These are phyloP conservation scores for Solioccasus polychromus DNA, from an alignment of 768 basidiomycete species.

Conservation along the genomic window DNA sequence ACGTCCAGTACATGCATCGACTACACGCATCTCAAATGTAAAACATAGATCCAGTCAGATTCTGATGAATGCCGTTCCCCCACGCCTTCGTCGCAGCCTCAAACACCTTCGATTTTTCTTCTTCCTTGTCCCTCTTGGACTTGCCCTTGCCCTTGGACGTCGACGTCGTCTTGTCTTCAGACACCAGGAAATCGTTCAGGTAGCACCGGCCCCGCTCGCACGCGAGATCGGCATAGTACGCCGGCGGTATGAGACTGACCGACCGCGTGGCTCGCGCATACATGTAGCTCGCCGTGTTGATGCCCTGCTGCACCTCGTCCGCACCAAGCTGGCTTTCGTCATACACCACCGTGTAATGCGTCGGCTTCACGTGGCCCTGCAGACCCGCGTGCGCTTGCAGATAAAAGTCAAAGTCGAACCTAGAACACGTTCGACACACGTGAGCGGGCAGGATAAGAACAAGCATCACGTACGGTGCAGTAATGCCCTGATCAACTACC, in stretches of 20 bases:
- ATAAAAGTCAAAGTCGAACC: slow-evolving; percentile 65
- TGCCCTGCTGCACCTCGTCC: slow-evolving; percentile 72
- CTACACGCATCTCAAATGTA: slow-evolving; percentile 71
- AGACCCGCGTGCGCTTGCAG: slow-evolving; percentile 75
- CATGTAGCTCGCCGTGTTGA: slow-evolving; percentile 65
- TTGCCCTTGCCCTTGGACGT: slow-evolving; percentile 34
- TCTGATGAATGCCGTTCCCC: slow-evolving; percentile 55
- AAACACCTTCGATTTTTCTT: slow-evolving; percentile 21
- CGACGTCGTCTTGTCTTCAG: slow-evolving; percentile 47
- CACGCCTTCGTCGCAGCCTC: slow-evolving; percentile 34
- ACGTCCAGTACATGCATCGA: no score
- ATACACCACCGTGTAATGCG: slow-evolving; percentile 78
- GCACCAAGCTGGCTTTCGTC: slow-evolving; percentile 71
- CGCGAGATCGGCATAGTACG: slow-evolving; percentile 80
- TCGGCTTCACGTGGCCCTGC: slow-evolving; percentile 67
- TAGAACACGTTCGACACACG: slow-evolving; percentile 16
- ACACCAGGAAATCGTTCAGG: slow-evolving; percentile 64
- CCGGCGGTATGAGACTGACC: slow-evolving; percentile 76
- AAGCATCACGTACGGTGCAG: slow-evolving; percentile 53
- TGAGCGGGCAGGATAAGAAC: neutral
- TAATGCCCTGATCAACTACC: slow-evolving; percentile 76
- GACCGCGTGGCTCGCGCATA: slow-evolving; percentile 84
- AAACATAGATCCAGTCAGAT: slow-evolving; percentile 68
- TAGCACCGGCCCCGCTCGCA: slow-evolving; percentile 80
- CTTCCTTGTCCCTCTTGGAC: slow-evolving; percentile 32